Percentiles rank a stretch among this genome's conserved stretches.
Evolutionary conservation across 495 filamentous ascomycete species (phyloP).

Genomic region (Lophiostoma macrostomum): DNA sequence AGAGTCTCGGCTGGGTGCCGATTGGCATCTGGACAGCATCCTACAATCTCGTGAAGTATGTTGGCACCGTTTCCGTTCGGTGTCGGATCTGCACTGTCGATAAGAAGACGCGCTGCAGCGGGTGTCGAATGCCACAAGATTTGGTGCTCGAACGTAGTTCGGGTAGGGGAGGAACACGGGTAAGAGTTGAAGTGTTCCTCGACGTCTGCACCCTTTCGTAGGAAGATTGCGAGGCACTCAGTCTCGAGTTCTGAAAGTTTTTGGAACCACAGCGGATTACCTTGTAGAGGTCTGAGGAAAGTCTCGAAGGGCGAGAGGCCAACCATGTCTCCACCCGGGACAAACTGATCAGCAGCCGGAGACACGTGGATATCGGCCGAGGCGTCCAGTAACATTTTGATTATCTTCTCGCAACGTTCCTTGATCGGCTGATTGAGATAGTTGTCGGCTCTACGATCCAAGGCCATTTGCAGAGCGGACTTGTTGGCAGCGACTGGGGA

Average conservation of each 20-base stretch:
- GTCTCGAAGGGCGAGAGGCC: slow-evolving; percentile 18
- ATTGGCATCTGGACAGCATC: slow-evolving; percentile 25
- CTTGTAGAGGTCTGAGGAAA: slow-evolving; percentile 26
- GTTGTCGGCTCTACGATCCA: slow-evolving; percentile 18
- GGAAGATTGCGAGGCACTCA: slow-evolving; percentile 19
- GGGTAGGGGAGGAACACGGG: slow-evolving; percentile 6
- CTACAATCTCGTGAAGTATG: slow-evolving; percentile 23
- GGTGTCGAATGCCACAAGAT: slow-evolving; percentile 25
- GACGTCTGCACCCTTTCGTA: slow-evolving; percentile 19
- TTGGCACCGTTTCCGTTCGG: slow-evolving; percentile 20
- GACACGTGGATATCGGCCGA: slow-evolving; percentile 26
- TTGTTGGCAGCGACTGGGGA: too few relatives aligned
- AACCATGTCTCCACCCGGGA: slow-evolving; percentile 7
- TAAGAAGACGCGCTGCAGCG: slow-evolving; percentile 7
- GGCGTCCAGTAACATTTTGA: slow-evolving; percentile 32
- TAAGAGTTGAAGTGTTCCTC: slow-evolving; percentile 6
- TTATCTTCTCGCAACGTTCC: slow-evolving; percentile 13
- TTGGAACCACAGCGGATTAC: slow-evolving; percentile 11
- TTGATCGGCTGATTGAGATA: not conserved
- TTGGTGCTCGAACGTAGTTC: slow-evolving; percentile 27
- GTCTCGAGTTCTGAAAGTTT: slow-evolving; percentile 9
- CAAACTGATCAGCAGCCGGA: too few relatives aligned
- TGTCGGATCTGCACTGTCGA: slow-evolving; percentile 17
- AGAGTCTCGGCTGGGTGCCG: slow-evolving; percentile 26
- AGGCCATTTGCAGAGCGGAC: slow-evolving; percentile 18